Percentiles rank a stretch among this genome's conserved stretches.
phyloP scores from a whole-genome alignment of 2,329 filamentous ascomycete genomes.

The Arthrobotrys entomopaga region DNA sequence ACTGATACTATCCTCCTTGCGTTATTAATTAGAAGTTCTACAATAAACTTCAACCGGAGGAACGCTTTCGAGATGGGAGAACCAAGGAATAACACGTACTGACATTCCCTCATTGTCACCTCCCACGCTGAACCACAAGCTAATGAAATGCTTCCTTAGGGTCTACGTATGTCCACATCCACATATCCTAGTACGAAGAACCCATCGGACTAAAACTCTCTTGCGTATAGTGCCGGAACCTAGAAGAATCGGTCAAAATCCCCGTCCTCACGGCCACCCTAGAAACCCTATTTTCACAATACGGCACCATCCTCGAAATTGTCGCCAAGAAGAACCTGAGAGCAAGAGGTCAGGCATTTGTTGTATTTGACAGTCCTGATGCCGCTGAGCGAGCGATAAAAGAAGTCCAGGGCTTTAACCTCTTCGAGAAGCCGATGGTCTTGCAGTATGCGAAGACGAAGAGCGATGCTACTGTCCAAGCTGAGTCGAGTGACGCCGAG shows the following conservation, averaged over 20 bases:
- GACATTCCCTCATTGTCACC: constrained; percentile 3
- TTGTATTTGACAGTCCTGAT: constrained; percentile 86
- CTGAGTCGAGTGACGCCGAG: constrained; percentile 78
- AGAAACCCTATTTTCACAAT: constrained; percentile 82
- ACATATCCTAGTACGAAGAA: not conserved
- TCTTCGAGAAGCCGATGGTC: constrained; percentile 91
- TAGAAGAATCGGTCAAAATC: constrained; percentile 90
- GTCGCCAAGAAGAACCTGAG: constrained; percentile 89
- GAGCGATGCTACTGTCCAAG: constrained; percentile 86
- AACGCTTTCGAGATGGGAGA: constrained; percentile 38
- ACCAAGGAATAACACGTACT: constrained; percentile 46
- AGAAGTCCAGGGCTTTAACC: constrained; percentile 88
- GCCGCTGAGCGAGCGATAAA: constrained; percentile 84
- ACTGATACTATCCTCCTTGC: not conserved
- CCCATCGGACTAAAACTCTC: constrained; percentile 60
- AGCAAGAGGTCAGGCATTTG: constrained; percentile 93
- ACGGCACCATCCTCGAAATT: constrained; percentile 84
- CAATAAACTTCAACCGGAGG: not conserved
- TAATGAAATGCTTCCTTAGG: constrained; percentile 35
- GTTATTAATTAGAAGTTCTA: not conserved
- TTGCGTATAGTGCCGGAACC: constrained; percentile 70
- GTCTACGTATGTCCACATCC: constrained; percentile 53
- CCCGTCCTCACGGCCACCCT: constrained; percentile 79
- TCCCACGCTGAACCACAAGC: constrained; percentile 3
- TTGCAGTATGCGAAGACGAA: constrained; percentile 81